phyloP scores from a whole-genome alignment of 2,329 filamentous ascomycete species.

The Alternaria solani region DNA sequence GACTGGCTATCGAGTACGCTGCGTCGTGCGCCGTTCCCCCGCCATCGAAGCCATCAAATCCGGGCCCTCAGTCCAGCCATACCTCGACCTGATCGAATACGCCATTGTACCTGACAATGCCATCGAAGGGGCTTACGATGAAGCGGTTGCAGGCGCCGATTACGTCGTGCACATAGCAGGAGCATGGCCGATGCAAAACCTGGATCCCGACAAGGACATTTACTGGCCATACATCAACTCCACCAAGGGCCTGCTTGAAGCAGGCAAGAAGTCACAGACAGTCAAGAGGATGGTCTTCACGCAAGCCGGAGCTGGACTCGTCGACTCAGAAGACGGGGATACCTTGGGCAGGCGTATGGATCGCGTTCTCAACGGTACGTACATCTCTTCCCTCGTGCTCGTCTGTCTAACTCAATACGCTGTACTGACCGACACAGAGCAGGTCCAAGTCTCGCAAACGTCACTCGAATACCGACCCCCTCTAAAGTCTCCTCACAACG shows the following conservation, averaged over 20 bases:
- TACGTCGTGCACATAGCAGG: constrained; percentile 46
- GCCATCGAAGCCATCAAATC: constrained; percentile 35
- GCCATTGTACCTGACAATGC: constrained; percentile 43
- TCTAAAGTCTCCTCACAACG: constrained; percentile 41
- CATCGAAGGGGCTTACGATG: constrained; percentile 35
- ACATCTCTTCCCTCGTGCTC: background rate
- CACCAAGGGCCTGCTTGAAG: constrained; percentile 39
- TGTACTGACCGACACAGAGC: constrained; percentile 22
- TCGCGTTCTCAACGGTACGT: constrained; percentile 33
- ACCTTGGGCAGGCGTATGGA: constrained; percentile 41
- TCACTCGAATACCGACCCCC: constrained; percentile 38
- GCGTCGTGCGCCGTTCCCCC: constrained; percentile 41
- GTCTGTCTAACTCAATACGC: background rate
- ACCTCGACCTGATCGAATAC: constrained; percentile 32
- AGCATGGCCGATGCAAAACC: constrained; percentile 43
- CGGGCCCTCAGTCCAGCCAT: constrained; percentile 38
- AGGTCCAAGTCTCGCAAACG: constrained; percentile 30
- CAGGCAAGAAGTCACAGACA: constrained; percentile 34
- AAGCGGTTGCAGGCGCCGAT: constrained; percentile 31
- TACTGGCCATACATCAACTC: constrained; percentile 45
- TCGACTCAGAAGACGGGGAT: constrained; percentile 44
- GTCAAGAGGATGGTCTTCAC: constrained; percentile 44
- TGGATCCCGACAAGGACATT: constrained; percentile 46
- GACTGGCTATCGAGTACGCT: constrained; percentile 43
- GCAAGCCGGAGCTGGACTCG: constrained; percentile 44